Base-by-base conservation (phyloP, 495 filamentous ascomycete species). In the Trichoderma asperelloides region DNA sequence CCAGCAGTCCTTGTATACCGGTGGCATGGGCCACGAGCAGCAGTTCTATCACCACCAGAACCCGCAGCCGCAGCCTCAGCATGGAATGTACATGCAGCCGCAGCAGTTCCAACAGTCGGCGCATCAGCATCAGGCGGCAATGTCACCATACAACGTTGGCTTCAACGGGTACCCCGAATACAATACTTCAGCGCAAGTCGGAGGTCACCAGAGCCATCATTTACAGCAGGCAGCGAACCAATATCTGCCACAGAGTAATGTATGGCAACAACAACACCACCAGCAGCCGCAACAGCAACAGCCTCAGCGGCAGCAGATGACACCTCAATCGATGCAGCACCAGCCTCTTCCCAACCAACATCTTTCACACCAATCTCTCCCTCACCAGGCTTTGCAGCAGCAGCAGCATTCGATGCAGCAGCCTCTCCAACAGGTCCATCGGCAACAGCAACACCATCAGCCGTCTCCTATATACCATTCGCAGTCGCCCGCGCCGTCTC, bases 401-500 rank as follows among this genome's bases (percentile, higher is more conserved):
- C 41, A 45, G 12, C 47, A 51, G 7, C 47, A 37, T 37, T 37
- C 37, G 62, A 40, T 40, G 62, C 62, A 65, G 64, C 64, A 49
- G 23, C 25, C 55, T 33, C 55, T 28, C 3, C 55, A 65, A 51
- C 41, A 65, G 25, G 60, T 40, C 60, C 60, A 63, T 23, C 37
- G 27, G 9, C 71, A 68, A 57, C 69, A 65, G 1, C 55, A 68
- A 33, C 33, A 39, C 27, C 68, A 71, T 55, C 69, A 67, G 28
- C 68, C 65, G 33, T 66, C 67, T 27, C 65, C 39, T 30, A 70
- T 69, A 37, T 71, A 71, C 63, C 67, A 68, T 37, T 65, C 67
- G 45, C 65, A 67, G 27, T 70, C 73, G 66, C 43, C 37, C 37
- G 63, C 66, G 68, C 18, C 41, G 21, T 9, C 71, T 67, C 62